Evolutionary conservation across 306 rosid species (phyloP).

Genomic region (Hippophae tibetana): DNA sequence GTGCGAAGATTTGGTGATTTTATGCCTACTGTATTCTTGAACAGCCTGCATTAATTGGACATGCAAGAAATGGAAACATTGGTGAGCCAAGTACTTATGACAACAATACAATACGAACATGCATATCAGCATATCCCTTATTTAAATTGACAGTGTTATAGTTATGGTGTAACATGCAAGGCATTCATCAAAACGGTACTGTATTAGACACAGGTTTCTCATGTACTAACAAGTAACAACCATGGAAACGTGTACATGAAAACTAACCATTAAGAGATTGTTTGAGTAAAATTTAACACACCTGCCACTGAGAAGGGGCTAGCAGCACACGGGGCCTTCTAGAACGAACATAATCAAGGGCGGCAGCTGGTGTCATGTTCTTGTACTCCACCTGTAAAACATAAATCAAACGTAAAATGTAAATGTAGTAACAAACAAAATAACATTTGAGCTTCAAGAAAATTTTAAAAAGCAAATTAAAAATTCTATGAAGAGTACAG

Average conservation of each 20-base stretch:
- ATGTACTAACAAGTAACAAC: too few species aligned
- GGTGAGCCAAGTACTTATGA: slow-evolving; percentile 5
- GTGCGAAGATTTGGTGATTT: slow-evolving; percentile 27
- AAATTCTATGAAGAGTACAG: neutral
- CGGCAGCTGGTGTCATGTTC: slow-evolving; percentile 75
- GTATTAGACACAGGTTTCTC: neutral
- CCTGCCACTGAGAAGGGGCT: slow-evolving; percentile 96
- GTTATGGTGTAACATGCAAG: too few species aligned
- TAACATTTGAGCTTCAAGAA: neutral
- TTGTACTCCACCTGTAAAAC: slow-evolving; percentile 64
- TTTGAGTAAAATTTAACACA: slow-evolving; percentile 9
- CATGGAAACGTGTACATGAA: neutral
- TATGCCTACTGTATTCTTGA: slow-evolving; percentile 50
- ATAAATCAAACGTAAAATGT: slow-evolving; percentile 8
- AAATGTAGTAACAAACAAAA: slow-evolving; percentile 4
- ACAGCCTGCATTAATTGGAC: slow-evolving; percentile 55
- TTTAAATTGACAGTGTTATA: too few species aligned
- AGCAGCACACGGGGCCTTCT: slow-evolving; percentile 84
- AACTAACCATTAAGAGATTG: neutral
- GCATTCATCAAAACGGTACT: too few species aligned
- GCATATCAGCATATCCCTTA: too few species aligned
- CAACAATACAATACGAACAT: neutral
- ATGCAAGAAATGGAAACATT: slow-evolving; percentile 12
- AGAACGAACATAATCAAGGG: slow-evolving; percentile 78
- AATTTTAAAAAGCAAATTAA: slow-evolving; percentile 6